Evolutionary conservation across 257 asterid species (phyloP).

Genomic region (Plantago ovata): DNA sequence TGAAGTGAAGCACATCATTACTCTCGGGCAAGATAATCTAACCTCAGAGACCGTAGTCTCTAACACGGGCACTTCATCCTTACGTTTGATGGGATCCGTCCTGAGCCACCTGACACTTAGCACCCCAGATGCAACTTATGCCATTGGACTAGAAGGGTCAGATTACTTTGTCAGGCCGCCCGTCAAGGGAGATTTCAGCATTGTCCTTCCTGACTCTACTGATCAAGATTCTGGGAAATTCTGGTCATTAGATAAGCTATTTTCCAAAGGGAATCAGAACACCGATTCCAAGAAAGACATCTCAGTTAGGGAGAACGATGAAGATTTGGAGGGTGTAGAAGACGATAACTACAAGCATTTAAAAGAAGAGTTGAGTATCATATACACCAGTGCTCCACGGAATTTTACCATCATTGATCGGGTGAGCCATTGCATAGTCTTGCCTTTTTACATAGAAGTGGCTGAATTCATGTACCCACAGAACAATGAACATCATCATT

Average conservation of each 20-base stretch:
- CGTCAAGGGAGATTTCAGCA: conserved; percentile 35
- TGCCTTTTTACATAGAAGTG: neutral
- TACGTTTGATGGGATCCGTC: conserved; percentile 45
- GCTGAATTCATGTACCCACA: neutral
- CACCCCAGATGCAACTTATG: conserved; percentile 77
- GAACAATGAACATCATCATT: too few species aligned
- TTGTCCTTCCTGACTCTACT: conserved; percentile 46
- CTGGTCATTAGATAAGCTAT: conserved; percentile 34
- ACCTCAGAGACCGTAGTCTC: conserved; percentile 43
- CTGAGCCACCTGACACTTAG: conserved; percentile 65
- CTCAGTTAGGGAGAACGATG: conserved; percentile 12
- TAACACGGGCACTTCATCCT: conserved; percentile 35
- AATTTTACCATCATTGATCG: conserved; percentile 65
- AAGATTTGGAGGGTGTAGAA: conserved; percentile 55
- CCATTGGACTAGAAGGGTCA: conserved; percentile 64
- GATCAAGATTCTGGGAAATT: conserved; percentile 17
- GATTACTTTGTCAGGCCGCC: conserved; percentile 58
- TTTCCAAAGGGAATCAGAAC: conserved; percentile 28
- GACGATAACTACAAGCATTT: conserved; percentile 66
- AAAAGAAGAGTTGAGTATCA: conserved; percentile 52
- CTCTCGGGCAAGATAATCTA: conserved; percentile 41
- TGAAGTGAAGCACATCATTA: conserved; percentile 47
- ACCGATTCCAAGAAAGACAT: conserved; percentile 11
- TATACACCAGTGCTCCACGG: conserved; percentile 61
- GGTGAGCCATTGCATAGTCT: conserved; percentile 27